Conservation (phyloP, 2,329 filamentous ascomycete genomes). For the Fusarium concolor region DNA sequence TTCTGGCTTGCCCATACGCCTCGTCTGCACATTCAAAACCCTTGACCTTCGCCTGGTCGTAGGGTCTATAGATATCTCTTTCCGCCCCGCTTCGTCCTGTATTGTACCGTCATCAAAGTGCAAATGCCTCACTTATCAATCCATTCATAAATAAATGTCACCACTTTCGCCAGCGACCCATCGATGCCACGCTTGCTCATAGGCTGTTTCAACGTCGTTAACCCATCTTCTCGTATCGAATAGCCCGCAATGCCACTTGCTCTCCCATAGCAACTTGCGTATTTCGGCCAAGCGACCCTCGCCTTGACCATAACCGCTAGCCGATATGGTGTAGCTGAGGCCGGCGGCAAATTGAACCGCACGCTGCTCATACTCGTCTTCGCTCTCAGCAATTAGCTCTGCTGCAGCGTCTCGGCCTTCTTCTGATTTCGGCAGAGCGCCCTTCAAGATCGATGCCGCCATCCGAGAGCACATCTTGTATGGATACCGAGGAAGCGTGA, state of each 20-base stretch:
- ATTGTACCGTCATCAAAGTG: background rate
- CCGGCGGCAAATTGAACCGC: conserved; percentile 75
- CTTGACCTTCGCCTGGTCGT: conserved; percentile 3
- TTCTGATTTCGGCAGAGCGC: conserved; percentile 79
- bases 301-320: conserved; percentile 63
- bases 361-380: conserved; percentile 85
- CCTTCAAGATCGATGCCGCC: conserved; percentile 93
- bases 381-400: conserved; percentile 82
- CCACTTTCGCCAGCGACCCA: conserved; percentile 91
- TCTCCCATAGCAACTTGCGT: conserved; percentile 83
- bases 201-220: conserved; percentile 85
- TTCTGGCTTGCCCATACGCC: conserved; percentile 17
- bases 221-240: conserved; percentile 97
- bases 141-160: conserved; percentile 81
- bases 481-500: conserved; percentile 89
- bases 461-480: conserved; percentile 99
- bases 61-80: background rate
- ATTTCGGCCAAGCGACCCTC: conserved; percentile 81
- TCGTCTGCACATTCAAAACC: conserved; percentile 16
- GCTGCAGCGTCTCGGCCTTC: conserved; percentile 75
- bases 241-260: conserved; percentile 85
- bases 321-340: conserved; percentile 66
- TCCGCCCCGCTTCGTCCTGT: background rate
- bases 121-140: background rate
- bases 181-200: conserved; percentile 85